Percentiles rank a stretch among this genome's conserved stretches.
phyloP scores from a whole-genome alignment of 2,329 filamentous ascomycete species.

The Cladosporium colombiae region DNA sequence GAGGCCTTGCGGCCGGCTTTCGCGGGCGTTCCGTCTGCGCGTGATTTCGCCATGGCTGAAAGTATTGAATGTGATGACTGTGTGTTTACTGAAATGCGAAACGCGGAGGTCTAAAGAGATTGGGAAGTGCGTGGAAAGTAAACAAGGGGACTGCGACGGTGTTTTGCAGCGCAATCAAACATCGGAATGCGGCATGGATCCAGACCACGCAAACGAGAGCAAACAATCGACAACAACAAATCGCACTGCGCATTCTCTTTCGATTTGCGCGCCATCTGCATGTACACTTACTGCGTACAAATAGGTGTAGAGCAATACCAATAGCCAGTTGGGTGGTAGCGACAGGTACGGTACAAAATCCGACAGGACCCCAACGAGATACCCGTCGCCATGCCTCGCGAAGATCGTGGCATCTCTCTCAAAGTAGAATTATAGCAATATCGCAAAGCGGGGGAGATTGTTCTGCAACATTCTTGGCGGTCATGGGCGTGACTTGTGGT shows the following conservation, averaged over 20 bases:
- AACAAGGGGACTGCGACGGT: slow-evolving; percentile 1
- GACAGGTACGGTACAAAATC: not conserved
- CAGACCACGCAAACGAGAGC: not conserved
- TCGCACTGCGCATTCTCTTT: not conserved
- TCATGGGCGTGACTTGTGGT: too few species aligned
- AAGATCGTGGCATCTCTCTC: not conserved
- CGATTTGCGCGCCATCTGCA: not conserved
- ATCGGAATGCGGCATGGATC: slow-evolving; percentile 15
- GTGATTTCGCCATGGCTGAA: slow-evolving; percentile 15
- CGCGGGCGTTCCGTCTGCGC: slow-evolving; percentile 5
- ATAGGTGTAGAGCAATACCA: not conserved
- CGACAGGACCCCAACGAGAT: not conserved
- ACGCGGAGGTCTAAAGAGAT: not conserved
- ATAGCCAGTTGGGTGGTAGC: not conserved
- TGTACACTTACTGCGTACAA: not conserved
- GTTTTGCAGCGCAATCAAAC: slow-evolving; percentile 16
- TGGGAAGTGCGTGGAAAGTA: not conserved
- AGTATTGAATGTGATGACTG: not conserved
- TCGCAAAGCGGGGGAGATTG: not conserved
- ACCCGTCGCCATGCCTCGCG: not conserved
- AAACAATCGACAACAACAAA: not conserved
- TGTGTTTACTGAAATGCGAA: not conserved
- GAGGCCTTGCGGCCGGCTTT: not conserved
- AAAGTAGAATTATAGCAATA: not conserved
- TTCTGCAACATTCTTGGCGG: too few species aligned